These are phyloP conservation scores for Phyllosticta ampelicida DNA, from an alignment of 2,329 filamentous ascomycete genomes.

Conservation along the genomic window DNA sequence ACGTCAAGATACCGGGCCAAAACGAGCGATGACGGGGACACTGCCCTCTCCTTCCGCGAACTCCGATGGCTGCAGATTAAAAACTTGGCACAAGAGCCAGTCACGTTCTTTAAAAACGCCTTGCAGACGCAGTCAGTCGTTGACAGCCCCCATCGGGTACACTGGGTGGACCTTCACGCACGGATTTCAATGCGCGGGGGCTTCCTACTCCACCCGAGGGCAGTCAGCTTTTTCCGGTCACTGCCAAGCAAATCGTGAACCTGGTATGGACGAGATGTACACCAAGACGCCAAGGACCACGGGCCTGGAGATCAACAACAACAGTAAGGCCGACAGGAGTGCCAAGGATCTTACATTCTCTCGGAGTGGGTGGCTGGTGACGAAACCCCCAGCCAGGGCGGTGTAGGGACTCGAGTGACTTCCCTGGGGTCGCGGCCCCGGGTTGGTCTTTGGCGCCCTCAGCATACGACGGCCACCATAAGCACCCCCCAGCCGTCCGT, in stretches of 20 bases:
- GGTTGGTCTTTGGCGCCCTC: not conserved
- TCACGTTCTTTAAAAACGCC: not conserved
- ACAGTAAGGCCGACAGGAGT: constrained; percentile 16
- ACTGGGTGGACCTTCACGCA: not conserved
- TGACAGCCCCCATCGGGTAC: not conserved
- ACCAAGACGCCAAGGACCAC: not conserved
- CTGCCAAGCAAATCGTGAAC: not conserved
- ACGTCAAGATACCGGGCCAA: not conserved
- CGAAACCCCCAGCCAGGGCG: constrained; percentile 25
- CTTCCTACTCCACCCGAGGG: not conserved
- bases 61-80: not conserved
- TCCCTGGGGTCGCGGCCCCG: constrained; percentile 22
- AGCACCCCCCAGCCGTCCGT: not conserved
- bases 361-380: constrained; percentile 30
- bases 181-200: not conserved
- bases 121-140: not conserved
- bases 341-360: constrained; percentile 23
- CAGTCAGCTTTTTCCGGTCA: not conserved
- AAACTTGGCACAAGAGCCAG: not conserved
- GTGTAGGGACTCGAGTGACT: constrained; percentile 25
- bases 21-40: not conserved
- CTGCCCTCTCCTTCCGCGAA: not conserved
- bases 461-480: not conserved
- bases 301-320: constrained; percentile 11
- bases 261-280: not conserved